Conservation (phyloP, 2,329 filamentous ascomycete species). For the Ophioceras dolichostomum region DNA sequence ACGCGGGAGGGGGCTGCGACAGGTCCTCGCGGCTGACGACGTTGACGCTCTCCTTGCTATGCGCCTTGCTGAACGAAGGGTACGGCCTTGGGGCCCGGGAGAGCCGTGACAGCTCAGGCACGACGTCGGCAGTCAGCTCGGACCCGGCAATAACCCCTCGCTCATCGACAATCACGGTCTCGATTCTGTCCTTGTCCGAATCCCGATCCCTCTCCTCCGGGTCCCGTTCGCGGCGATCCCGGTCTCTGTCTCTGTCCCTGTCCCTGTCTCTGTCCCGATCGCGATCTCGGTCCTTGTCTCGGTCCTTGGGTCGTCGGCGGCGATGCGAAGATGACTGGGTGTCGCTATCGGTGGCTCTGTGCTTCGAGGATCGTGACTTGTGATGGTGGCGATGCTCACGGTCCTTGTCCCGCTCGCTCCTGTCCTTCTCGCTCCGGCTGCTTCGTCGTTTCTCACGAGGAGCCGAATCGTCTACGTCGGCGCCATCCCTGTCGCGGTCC, state of each 20-base stretch:
- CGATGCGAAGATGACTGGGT: constrained; percentile 23
- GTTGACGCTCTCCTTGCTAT: constrained; percentile 76
- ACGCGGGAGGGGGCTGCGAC: constrained; percentile 16
- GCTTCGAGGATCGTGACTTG: constrained; percentile 26
- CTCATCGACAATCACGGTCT: constrained; percentile 8
- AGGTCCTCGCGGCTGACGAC: constrained; percentile 51
- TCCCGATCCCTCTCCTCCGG: constrained; percentile 4
- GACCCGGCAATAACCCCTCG: constrained; percentile 4
- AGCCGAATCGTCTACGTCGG: constrained; percentile 6
- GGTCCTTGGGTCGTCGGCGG: constrained; percentile 20
- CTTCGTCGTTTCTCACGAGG: constrained; percentile 12
- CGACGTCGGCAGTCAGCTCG: constrained; percentile 22
- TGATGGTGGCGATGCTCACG: constrained; percentile 25
- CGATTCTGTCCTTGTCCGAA: not conserved
- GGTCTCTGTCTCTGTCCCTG: constrained; percentile 2
- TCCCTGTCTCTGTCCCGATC: constrained; percentile 9
- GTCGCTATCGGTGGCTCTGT: constrained; percentile 25
- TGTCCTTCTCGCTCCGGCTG: constrained; percentile 10
- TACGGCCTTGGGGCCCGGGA: constrained; percentile 52
- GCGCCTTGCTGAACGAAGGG: constrained; percentile 75
- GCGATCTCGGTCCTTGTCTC: constrained; percentile 11
- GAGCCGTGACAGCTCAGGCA: constrained; percentile 29
- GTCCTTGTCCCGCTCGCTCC: constrained; percentile 18
- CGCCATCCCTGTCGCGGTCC: constrained; percentile 16
- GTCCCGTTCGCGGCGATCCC: too few species aligned